Percentiles rank a stretch among this genome's conserved stretches.
phyloP scores from a whole-genome alignment of 768 basidiomycete species.

The Leccinum disarticulatum region DNA sequence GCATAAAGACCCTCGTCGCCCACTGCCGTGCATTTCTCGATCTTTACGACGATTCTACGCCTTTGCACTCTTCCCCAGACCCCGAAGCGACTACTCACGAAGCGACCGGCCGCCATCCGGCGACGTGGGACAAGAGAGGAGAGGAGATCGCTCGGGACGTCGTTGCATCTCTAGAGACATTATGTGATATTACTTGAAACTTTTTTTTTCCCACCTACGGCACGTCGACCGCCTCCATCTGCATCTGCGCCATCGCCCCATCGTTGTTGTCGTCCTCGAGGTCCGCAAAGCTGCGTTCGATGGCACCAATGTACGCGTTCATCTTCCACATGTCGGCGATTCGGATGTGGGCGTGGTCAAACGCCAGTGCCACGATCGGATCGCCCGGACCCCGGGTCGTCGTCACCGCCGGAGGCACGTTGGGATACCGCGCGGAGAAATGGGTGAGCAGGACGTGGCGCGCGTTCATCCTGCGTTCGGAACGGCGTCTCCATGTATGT shows the following conservation, averaged over 20 bases:
- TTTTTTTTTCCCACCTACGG: constrained; percentile 4
- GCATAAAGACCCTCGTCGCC: constrained; percentile 34
- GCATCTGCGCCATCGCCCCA: background rate
- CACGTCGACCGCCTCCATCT: constrained; percentile 19
- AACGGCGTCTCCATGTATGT: background rate
- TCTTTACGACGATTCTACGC: constrained; percentile 39
- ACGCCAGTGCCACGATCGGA: constrained; percentile 69
- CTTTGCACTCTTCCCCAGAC: constrained; percentile 25
- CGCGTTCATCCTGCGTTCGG: constrained; percentile 70
- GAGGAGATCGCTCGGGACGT: constrained; percentile 48
- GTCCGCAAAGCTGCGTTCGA: constrained; percentile 63
- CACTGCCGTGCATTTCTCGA: constrained; percentile 42
- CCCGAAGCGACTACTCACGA: constrained; percentile 10
- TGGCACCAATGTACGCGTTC: constrained; percentile 67
- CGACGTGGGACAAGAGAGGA: constrained; percentile 34
- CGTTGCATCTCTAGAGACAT: constrained; percentile 50
- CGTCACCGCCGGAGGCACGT: constrained; percentile 57
- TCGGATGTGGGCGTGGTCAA: constrained; percentile 72
- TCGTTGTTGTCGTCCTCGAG: constrained; percentile 43
- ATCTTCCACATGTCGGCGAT: constrained; percentile 88
- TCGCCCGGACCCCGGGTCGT: constrained; percentile 25
- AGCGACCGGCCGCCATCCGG: constrained; percentile 4
- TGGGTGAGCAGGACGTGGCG: constrained; percentile 88
- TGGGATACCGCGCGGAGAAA: constrained; percentile 93
- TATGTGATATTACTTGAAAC: constrained; percentile 7